Evolutionary conservation across 2,329 filamentous ascomycete genomes (phyloP).

Genomic region (Fusarium anguioides): DNA sequence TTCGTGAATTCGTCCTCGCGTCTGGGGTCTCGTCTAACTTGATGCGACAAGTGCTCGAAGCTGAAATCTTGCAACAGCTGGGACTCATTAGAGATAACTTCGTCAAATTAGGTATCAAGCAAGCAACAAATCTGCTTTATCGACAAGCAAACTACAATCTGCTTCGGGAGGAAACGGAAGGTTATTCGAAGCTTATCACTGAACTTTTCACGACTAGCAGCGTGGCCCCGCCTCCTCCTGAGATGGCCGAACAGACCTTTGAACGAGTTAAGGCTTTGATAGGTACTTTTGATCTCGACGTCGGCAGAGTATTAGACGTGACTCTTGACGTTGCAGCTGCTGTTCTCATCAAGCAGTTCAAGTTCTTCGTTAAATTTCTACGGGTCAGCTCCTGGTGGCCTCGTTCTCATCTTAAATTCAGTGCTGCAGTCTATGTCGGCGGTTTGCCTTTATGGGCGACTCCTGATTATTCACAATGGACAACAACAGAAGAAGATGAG

Average conservation of each 20-base stretch:
- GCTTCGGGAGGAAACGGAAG: slow-evolving; percentile 93
- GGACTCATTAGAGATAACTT: slow-evolving; percentile 90
- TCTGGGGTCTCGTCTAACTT: slow-evolving; percentile 77
- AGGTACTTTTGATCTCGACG: slow-evolving; percentile 95
- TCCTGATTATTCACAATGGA: slow-evolving; percentile 74
- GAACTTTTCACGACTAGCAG: slow-evolving; percentile 93
- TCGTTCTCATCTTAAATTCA: slow-evolving; percentile 62
- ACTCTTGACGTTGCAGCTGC: slow-evolving; percentile 95
- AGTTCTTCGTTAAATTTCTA: slow-evolving; percentile 94
- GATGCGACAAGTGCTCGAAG: slow-evolving; percentile 87
- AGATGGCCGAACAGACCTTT: slow-evolving; percentile 85
- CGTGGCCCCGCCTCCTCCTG: slow-evolving; percentile 76
- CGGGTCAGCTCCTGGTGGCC: slow-evolving; percentile 98
- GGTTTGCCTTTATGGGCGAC: slow-evolving; percentile 89
- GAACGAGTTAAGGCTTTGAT: slow-evolving; percentile 94
- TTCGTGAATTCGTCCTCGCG: slow-evolving; percentile 76
- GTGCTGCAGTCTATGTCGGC: slow-evolving; percentile 61
- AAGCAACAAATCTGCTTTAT: slow-evolving; percentile 93
- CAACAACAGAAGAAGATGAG: slow-evolving; percentile 75
- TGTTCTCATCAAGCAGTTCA: slow-evolving; percentile 89
- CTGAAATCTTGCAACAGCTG: slow-evolving; percentile 76
- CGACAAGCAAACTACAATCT: slow-evolving; percentile 97
- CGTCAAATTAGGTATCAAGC: slow-evolving; percentile 82
- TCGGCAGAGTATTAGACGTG: slow-evolving; percentile 92
- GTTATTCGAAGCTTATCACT: slow-evolving; percentile 94